phyloP scores from a whole-genome alignment of 257 asterid species.

The Solanum tacnaense region DNA sequence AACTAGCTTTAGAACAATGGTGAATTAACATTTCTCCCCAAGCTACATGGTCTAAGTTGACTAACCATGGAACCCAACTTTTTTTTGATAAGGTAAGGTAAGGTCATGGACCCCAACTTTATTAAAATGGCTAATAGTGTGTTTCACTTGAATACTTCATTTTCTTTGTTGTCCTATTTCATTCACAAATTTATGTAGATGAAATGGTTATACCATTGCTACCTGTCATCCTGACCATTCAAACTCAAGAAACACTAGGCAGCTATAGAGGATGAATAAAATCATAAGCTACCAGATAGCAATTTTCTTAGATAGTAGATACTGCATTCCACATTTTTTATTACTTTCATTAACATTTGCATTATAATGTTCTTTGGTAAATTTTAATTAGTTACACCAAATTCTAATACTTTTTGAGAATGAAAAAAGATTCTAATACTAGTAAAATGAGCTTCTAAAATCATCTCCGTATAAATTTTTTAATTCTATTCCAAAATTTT shows the following conservation, averaged over 20 bases:
- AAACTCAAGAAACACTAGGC: background rate
- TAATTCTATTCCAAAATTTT: background rate
- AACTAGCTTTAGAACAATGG: background rate
- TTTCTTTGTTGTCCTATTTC: background rate
- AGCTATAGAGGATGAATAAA: background rate
- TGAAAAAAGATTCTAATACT: background rate
- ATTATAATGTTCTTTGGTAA: background rate
- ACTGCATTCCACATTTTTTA: background rate
- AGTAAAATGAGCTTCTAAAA: background rate
- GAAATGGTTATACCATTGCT: background rate
- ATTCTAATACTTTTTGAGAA: background rate
- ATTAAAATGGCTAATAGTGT: background rate
- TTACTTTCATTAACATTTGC: background rate
- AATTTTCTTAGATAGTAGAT: background rate
- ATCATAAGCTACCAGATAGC: background rate
- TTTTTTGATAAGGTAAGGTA: background rate
- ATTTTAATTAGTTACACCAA: background rate
- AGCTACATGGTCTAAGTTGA: background rate
- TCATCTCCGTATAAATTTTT: background rate
- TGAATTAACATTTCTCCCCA: background rate
- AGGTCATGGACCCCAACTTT: background rate
- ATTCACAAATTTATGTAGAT: background rate
- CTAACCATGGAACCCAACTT: background rate
- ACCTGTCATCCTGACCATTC: background rate
- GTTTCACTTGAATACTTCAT: background rate